Evolutionary conservation across 139 green algal genomes (phyloP).

Genomic region (Diplosphaera chodatii): DNA sequence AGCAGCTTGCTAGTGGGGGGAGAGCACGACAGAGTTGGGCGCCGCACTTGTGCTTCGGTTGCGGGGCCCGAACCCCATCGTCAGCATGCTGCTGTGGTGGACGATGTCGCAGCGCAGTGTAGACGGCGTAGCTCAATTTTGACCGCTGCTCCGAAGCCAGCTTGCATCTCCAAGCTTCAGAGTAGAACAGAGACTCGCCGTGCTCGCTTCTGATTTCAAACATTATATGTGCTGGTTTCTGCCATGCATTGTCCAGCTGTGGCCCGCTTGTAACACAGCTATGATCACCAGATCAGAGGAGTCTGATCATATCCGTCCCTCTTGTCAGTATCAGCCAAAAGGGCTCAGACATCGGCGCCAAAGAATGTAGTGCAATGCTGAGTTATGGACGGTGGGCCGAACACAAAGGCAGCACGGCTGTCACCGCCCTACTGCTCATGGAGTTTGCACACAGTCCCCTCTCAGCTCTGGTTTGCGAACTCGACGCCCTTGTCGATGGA

Average conservation of each 20-base stretch:
- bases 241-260: too few species aligned
- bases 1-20: neutral
- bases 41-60: neutral
- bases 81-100: neutral
- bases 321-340: too few species aligned
- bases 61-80: neutral
- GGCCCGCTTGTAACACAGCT: too few species aligned
- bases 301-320: too few species aligned
- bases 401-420: too few species aligned
- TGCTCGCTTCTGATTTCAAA: neutral
- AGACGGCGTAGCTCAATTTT: neutral
- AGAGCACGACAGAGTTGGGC: neutral
- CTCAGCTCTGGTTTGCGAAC: constrained; percentile 50
- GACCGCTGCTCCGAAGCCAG: neutral
- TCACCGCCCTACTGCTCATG: too few species aligned
- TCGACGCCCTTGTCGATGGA: constrained; percentile 86
- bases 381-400: too few species aligned
- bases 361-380: too few species aligned
- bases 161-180: neutral
- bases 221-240: neutral
- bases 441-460: too few species aligned
- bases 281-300: too few species aligned
- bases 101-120: neutral
- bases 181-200: neutral
- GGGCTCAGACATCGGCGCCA: too few species aligned